These are phyloP conservation scores for Rhododendron vialii DNA, from an alignment of 148 eudicot species.

Conservation along the genomic window DNA sequence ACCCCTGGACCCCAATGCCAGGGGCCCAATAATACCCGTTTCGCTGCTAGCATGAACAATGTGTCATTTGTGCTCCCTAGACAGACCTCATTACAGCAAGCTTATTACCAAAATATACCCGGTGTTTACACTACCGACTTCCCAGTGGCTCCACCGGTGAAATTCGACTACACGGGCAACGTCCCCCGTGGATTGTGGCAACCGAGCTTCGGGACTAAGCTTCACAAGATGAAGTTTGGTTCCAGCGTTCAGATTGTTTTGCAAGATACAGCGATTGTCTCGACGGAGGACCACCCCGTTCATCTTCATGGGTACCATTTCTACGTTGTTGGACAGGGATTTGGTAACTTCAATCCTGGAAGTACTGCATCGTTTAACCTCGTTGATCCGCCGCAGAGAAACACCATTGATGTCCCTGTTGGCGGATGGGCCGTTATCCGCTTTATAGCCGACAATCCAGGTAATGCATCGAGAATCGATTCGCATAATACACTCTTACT, in stretches of 20 bases:
- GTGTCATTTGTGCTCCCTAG: conserved; percentile 64
- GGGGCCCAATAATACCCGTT: conserved; percentile 75
- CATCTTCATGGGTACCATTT: conserved; percentile 92
- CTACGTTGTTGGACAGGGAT: conserved; percentile 75
- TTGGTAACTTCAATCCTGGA: conserved; percentile 70
- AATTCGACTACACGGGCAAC: conserved; percentile 83
- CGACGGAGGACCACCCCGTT: conserved; percentile 87
- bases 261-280: conserved; percentile 67
- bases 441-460: conserved; percentile 90
- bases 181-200: conserved; percentile 75
- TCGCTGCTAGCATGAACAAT: conserved; percentile 83
- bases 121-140: conserved; percentile 81
- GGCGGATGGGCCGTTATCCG: conserved; percentile 97
- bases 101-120: conserved; percentile 54
- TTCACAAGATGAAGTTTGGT: conserved; percentile 75
- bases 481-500: not conserved
- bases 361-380: conserved; percentile 63
- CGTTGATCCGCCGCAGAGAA: conserved; percentile 71
- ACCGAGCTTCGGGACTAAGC: conserved; percentile 63
- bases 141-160: conserved; percentile 65
- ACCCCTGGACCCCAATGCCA: conserved; percentile 65
- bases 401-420: conserved; percentile 81
- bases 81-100: conserved; percentile 64
- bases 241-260: conserved; percentile 65
- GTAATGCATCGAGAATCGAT: conserved; percentile 23